A percentile compares a stretch with the other conserved stretches of the same genome.
Conservation (phyloP, 1,139 yeast genomes). For the Yamadazyma taylorii region DNA sequence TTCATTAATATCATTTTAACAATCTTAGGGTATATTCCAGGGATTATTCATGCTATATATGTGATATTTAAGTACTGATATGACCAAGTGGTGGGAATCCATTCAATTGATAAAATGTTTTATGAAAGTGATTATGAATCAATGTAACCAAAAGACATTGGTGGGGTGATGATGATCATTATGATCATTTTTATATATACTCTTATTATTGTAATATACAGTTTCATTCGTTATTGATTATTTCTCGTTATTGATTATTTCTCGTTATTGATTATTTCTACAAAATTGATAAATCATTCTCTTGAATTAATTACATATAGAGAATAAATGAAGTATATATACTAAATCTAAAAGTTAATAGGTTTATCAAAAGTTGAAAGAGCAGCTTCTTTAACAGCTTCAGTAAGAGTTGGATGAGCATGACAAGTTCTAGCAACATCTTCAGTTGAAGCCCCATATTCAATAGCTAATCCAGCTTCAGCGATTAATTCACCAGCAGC, state of each 20-base stretch:
- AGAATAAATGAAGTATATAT: too few species aligned
- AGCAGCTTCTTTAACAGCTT: conserved; percentile 98
- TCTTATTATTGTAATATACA: too few species aligned
- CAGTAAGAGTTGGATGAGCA: conserved; percentile 97
- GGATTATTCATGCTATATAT: conserved; percentile 64
- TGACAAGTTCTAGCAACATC: conserved; percentile 97
- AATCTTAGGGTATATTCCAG: conserved; percentile 64
- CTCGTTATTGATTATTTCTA: too few species aligned
- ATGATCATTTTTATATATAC: too few species aligned
- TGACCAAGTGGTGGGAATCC: too few species aligned
- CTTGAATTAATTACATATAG: too few species aligned
- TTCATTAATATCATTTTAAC: conserved; percentile 62
- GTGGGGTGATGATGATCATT: too few species aligned
- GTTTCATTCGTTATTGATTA: too few species aligned
- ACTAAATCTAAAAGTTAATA: conserved; percentile 62
- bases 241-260: too few species aligned
- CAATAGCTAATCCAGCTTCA: conserved; percentile 95
- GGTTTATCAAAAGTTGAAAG: conserved; percentile 89
- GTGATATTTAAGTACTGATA: conserved; percentile 42
- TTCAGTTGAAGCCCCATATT: conserved; percentile 98
- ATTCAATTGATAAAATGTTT: too few species aligned
- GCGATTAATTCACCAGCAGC: conserved; percentile 99
- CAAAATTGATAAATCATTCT: too few species aligned
- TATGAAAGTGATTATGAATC: neutral
- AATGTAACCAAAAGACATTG: too few species aligned